A percentile compares a stretch with the other conserved stretches of the same genome.
Conservation (phyloP, 2,329 filamentous ascomycete genomes). For the Sclerotinia nivalis region DNA sequence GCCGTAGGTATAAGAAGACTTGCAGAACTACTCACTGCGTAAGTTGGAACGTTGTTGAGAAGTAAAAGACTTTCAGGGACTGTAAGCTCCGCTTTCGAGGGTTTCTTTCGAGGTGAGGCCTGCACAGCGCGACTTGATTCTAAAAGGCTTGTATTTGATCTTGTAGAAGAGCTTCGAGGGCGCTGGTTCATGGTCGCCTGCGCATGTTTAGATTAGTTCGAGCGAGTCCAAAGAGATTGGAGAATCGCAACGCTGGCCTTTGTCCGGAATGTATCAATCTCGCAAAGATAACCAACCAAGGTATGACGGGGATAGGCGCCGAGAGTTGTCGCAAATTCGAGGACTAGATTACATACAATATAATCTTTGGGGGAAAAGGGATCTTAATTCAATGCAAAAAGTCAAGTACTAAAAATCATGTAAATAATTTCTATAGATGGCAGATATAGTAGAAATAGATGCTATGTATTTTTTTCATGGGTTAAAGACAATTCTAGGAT, state of each 20-base stretch:
- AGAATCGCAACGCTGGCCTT: conserved; percentile 17
- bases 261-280: conserved; percentile 13
- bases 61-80: conserved; percentile 32
- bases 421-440: neutral
- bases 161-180: conserved; percentile 22
- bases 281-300: conserved; percentile 20
- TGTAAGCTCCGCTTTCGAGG: conserved; percentile 23
- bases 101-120: conserved; percentile 21
- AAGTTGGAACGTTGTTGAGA: conserved; percentile 40
- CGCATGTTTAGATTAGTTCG: conserved; percentile 21
- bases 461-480: neutral
- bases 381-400: neutral
- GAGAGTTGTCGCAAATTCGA: conserved; percentile 17
- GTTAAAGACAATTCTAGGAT: neutral
- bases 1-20: conserved; percentile 43
- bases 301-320: conserved; percentile 16
- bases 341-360: neutral
- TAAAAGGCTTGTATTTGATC: conserved; percentile 20
- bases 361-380: neutral
- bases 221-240: conserved; percentile 19
- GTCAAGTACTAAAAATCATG: neutral
- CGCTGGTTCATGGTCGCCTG: conserved; percentile 22
- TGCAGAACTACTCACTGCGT: conserved; percentile 37
- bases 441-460: neutral
- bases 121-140: conserved; percentile 21